Percentiles rank a stretch among this genome's conserved stretches.
These are phyloP conservation scores for Zangia roseola DNA, from an alignment of 768 basidiomycete species.

Conservation along the genomic window DNA sequence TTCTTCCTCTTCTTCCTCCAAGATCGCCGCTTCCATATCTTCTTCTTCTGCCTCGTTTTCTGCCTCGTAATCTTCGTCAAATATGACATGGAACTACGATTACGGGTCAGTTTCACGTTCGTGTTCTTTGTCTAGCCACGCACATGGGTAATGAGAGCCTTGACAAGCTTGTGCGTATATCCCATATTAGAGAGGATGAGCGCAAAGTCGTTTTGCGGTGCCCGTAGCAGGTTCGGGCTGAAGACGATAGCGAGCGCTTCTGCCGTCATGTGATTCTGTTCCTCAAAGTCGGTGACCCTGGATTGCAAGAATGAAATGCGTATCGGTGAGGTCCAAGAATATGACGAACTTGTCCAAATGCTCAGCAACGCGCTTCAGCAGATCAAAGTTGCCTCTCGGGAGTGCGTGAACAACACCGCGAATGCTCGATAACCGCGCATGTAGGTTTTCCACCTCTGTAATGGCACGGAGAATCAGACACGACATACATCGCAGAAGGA, in stretches of 20 bases:
- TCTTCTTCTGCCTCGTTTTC: conserved; percentile 59
- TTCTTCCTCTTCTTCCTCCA: conserved; percentile 61
- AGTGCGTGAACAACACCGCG: conserved; percentile 67
- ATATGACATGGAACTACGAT: conserved; percentile 61
- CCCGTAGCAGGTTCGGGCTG: conserved; percentile 75
- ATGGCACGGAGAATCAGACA: conserved; percentile 4
- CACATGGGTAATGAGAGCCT: conserved; percentile 75
- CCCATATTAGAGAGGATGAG: conserved; percentile 82
- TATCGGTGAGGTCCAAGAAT: not conserved
- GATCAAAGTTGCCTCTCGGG: conserved; percentile 71
- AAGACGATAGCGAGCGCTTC: conserved; percentile 85
- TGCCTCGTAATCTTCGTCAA: conserved; percentile 64
- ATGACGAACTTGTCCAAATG: conserved; percentile 71
- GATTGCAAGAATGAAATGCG: not conserved
- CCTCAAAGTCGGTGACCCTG: conserved; percentile 87
- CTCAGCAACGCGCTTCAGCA: conserved; percentile 76
- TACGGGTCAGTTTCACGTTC: conserved; percentile 4
- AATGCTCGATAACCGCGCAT: conserved; percentile 61
- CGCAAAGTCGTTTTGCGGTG: conserved; percentile 75
- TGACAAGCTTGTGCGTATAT: conserved; percentile 70
- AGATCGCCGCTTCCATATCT: conserved; percentile 63
- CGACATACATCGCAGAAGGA: not conserved
- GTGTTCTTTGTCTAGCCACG: conserved; percentile 26
- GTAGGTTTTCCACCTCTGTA: conserved; percentile 69
- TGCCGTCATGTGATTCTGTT: conserved; percentile 87